Evolutionary conservation across 208 protist genomes (phyloP).

Genomic region (Phytomonas sp.): DNA sequence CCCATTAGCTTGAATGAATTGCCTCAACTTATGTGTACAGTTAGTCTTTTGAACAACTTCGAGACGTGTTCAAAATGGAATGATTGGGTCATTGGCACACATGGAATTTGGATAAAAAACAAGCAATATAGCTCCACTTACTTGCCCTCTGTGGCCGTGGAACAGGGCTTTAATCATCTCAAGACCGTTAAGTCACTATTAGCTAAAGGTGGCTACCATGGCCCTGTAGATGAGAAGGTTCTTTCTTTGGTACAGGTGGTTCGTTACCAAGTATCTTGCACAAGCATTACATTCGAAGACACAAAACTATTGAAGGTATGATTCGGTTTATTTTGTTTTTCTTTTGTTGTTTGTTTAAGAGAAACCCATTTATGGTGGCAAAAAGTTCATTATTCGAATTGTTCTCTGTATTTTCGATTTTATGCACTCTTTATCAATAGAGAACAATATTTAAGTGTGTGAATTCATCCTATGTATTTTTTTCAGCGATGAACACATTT

Average conservation of each 20-base stretch:
- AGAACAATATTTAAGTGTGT: neutral
- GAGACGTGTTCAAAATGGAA: conserved; percentile 62
- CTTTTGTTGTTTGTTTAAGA: conserved; percentile 1
- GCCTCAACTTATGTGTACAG: conserved; percentile 52
- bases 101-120: conserved; percentile 69
- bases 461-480: neutral
- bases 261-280: conserved; percentile 56
- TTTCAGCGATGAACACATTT: conserved; percentile 1
- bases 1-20: conserved; percentile 60
- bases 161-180: conserved; percentile 65
- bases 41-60: conserved; percentile 79
- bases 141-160: conserved; percentile 65
- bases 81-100: conserved; percentile 75
- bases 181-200: conserved; percentile 58
- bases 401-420: neutral
- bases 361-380: neutral
- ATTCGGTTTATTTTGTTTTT: neutral
- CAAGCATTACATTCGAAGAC: neutral
- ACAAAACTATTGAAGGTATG: neutral
- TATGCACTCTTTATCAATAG: neutral
- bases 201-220: conserved; percentile 61
- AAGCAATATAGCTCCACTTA: conserved; percentile 62
- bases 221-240: conserved; percentile 34
- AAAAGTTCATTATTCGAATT: conserved; percentile 2
- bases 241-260: conserved; percentile 43